Conservation (phyloP, 2,329 filamentous ascomycete species). For the Ascochyta viciae-villosae region DNA sequence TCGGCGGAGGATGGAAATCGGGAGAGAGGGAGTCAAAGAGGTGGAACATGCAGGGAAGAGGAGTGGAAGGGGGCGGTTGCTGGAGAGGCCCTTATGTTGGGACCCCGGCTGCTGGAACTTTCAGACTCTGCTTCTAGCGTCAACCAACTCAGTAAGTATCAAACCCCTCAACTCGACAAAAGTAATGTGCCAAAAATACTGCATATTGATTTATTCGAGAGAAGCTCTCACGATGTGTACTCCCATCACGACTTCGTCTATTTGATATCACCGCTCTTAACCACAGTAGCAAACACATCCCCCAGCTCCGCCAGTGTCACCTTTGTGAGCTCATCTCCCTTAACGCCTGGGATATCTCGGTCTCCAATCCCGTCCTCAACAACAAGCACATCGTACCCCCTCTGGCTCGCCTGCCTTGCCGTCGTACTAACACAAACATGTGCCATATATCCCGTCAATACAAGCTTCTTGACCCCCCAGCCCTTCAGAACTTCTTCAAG, state of each 20-base stretch:
- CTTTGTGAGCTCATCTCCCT: slow-evolving; percentile 60
- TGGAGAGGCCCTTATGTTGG: slow-evolving; percentile 11
- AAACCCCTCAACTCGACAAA: background rate
- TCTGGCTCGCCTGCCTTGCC: slow-evolving; percentile 63
- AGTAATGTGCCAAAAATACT: background rate
- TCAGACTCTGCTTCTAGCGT: background rate
- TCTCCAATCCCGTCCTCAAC: slow-evolving; percentile 69
- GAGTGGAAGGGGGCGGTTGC: background rate
- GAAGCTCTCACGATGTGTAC: background rate
- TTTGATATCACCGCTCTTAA: slow-evolving; percentile 58
- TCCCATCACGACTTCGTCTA: background rate
- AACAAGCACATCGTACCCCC: slow-evolving; percentile 68
- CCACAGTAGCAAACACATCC: slow-evolving; percentile 67
- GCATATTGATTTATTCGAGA: background rate
- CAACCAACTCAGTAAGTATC: background rate
- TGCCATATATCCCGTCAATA: slow-evolving; percentile 66
- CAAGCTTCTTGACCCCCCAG: slow-evolving; percentile 64
- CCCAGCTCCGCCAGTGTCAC: slow-evolving; percentile 61
- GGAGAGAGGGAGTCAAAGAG: background rate
- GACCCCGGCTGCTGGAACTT: background rate
- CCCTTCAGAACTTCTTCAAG: slow-evolving; percentile 61
- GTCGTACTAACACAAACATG: slow-evolving; percentile 70
- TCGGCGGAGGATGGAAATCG: slow-evolving; percentile 1
- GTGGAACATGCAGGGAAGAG: background rate
- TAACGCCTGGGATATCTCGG: slow-evolving; percentile 67